A percentile compares a stretch with the other conserved stretches of the same genome.
phyloP scores from a whole-genome alignment of 73 alveolate genomes.

The Paramecium octaurelia region DNA sequence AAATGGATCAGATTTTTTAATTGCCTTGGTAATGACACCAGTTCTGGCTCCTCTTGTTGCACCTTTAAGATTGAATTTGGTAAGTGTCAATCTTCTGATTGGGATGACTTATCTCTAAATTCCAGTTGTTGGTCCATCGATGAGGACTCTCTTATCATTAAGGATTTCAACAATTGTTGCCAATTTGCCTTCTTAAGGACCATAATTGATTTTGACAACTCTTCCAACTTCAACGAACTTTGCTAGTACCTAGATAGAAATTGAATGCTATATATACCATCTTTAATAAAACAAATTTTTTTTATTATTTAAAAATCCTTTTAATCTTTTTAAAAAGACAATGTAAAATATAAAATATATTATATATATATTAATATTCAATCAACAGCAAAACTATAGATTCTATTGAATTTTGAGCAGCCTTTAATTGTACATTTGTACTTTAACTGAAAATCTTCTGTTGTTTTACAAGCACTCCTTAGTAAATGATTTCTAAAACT shows the following conservation, averaged over 20 bases:
- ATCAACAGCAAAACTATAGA: not conserved
- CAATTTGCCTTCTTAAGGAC: conserved; percentile 81
- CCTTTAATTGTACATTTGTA: not conserved
- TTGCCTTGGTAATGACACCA: conserved; percentile 66
- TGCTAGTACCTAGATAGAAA: not conserved
- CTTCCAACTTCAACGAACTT: conserved; percentile 91
- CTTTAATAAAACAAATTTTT: not conserved
- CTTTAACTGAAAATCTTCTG: not conserved
- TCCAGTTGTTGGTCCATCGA: conserved; percentile 89
- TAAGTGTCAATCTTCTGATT: conserved; percentile 80
- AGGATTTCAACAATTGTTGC: conserved; percentile 89
- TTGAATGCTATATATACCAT: not conserved
- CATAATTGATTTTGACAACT: conserved; percentile 85
- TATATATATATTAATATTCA: not conserved
- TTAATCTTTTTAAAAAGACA: not conserved
- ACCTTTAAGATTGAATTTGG: conserved; percentile 66
- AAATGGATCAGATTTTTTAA: conserved; percentile 57
- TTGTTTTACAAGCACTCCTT: not conserved
- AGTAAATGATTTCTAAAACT: not conserved
- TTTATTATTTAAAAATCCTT: not conserved
- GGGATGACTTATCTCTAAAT: conserved; percentile 87
- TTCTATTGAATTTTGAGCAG: not conserved
- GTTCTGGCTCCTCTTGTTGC: conserved; percentile 57
- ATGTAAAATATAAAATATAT: not conserved
- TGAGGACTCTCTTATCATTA: conserved; percentile 82